These are phyloP conservation scores for Crithidia brevicula DNA, from an alignment of 208 protist species.

Conservation along the genomic window DNA sequence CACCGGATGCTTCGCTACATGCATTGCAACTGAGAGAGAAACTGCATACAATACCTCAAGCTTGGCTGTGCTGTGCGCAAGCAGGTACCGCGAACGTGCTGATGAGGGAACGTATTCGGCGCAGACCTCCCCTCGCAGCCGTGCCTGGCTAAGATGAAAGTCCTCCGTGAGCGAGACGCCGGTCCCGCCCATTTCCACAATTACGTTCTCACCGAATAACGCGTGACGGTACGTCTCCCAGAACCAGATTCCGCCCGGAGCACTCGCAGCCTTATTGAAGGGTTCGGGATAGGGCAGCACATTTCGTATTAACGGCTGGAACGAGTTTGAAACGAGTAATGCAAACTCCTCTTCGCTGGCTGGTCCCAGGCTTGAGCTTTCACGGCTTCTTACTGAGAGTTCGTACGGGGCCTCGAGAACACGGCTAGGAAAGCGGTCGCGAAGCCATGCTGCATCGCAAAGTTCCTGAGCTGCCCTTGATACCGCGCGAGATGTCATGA, in stretches of 20 bases:
- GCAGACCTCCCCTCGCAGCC: slow-evolving; percentile 33
- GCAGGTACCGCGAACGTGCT: not conserved
- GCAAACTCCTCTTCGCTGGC: slow-evolving; percentile 28
- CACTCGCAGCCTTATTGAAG: not conserved
- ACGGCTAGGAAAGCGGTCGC: slow-evolving; percentile 2
- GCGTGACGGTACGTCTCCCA: slow-evolving; percentile 73
- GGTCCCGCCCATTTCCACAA: slow-evolving; percentile 55
- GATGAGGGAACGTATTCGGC: not conserved
- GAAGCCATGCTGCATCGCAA: slow-evolving; percentile 29
- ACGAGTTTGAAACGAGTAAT: slow-evolving; percentile 57
- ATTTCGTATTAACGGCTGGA: slow-evolving; percentile 34
- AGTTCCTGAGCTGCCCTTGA: slow-evolving; percentile 1
- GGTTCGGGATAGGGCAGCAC: slow-evolving; percentile 30
- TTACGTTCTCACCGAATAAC: slow-evolving; percentile 64
- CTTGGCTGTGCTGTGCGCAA: slow-evolving; percentile 51
- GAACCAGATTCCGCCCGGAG: slow-evolving; percentile 71
- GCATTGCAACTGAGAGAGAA: slow-evolving; percentile 58
- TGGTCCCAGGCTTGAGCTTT: slow-evolving; percentile 18
- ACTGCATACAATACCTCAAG: slow-evolving; percentile 69
- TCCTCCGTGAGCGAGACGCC: slow-evolving; percentile 65
- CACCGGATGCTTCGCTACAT: slow-evolving; percentile 65
- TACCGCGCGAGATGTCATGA: not conserved
- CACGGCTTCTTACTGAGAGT: slow-evolving; percentile 12
- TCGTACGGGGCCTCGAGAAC: not conserved
- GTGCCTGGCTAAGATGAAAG: slow-evolving; percentile 49